Conservation (phyloP, 768 basidiomycete species). For the Rhodotorula paludigena region DNA sequence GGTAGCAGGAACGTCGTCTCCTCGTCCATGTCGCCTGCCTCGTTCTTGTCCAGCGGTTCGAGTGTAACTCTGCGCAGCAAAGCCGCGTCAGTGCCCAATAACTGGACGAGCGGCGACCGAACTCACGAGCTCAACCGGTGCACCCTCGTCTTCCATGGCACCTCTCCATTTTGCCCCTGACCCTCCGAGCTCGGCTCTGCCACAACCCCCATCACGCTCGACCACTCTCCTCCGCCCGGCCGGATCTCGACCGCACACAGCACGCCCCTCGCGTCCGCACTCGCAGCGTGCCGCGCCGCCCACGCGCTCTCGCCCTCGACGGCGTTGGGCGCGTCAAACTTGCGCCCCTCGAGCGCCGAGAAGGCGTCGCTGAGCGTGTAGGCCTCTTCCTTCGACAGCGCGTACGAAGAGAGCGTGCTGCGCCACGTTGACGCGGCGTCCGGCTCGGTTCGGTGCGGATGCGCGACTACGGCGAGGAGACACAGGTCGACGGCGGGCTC, state of each 20-base stretch:
- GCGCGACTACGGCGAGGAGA: constrained; percentile 19
- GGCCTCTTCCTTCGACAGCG: not conserved
- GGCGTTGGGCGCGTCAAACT: not conserved
- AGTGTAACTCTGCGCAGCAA: constrained; percentile 1
- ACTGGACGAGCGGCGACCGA: no score
- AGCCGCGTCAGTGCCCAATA: not conserved
- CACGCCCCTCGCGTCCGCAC: not conserved
- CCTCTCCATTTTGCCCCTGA: not conserved
- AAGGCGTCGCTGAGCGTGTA: constrained; percentile 20
- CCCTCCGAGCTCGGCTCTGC: not conserved
- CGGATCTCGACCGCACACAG: constrained; percentile 4
- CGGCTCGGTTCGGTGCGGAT: not conserved
- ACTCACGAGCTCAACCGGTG: constrained; percentile 3
- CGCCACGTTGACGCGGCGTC: not conserved
- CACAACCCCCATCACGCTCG: not conserved
- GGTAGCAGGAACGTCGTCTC: not conserved
- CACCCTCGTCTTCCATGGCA: not conserved
- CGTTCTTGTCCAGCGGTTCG: not conserved
- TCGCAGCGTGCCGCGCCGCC: not conserved
- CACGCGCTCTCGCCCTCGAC: not conserved
- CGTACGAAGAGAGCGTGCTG: not conserved
- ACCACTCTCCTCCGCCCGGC: constrained; percentile 15
- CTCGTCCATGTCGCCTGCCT: not conserved
- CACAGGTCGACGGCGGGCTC: constrained; percentile 25
- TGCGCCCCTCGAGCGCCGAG: constrained; percentile 12